Evolutionary conservation across 495 filamentous ascomycete species (phyloP).

Genomic region (Lophiotrema nucula): DNA sequence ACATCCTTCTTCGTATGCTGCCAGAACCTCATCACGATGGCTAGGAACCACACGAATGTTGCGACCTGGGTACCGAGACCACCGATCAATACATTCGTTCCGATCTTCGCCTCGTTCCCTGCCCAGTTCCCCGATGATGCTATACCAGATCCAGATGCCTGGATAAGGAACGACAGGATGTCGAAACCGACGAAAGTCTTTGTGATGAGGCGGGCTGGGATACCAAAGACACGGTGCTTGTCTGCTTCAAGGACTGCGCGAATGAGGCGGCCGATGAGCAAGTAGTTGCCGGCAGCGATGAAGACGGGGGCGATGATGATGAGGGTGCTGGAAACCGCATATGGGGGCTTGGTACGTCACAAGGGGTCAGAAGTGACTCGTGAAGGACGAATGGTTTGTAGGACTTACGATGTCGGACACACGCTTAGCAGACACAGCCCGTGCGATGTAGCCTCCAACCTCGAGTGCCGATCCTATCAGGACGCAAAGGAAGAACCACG

Average conservation of each 20-base stretch:
- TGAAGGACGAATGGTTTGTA: too few species aligned
- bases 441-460: constrained; percentile 24
- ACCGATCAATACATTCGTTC: constrained; percentile 36
- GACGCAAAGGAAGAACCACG: constrained; percentile 27
- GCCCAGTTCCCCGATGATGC: constrained; percentile 40
- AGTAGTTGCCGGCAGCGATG: constrained; percentile 40
- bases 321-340: constrained; percentile 37
- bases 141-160: constrained; percentile 41
- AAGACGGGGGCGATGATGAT: constrained; percentile 42
- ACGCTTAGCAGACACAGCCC: constrained; percentile 12
- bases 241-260: constrained; percentile 5
- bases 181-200: constrained; percentile 41
- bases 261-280: constrained; percentile 40
- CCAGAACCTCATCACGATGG: constrained; percentile 35
- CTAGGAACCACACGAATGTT: constrained; percentile 38
- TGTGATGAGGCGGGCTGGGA: constrained; percentile 35
- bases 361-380: too few species aligned
- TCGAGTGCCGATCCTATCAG: constrained; percentile 20
- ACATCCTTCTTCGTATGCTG: background rate
- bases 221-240: constrained; percentile 20
- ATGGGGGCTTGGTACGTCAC: constrained; percentile 30
- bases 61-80: constrained; percentile 38
- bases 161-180: constrained; percentile 40
- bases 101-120: constrained; percentile 29
- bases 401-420: constrained; percentile 14